Conservation (phyloP, 2,329 filamentous ascomycete species). For the Phaeoacremonium minimum region DNA sequence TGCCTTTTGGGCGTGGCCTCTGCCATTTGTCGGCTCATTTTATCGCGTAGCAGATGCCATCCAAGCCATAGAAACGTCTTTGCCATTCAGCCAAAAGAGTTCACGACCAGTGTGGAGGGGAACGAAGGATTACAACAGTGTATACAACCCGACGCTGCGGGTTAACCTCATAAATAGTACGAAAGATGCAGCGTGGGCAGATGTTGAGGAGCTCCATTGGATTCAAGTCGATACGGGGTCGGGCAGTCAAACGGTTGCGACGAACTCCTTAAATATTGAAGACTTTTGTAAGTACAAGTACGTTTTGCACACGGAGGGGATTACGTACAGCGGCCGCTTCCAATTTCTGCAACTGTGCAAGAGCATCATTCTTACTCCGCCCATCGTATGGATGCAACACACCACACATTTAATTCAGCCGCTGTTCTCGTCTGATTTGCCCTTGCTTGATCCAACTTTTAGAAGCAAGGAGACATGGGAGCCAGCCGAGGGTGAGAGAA, state of each 20-base stretch:
- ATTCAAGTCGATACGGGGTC: constrained; percentile 24
- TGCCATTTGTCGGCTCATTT: constrained; percentile 43
- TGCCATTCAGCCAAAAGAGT: constrained; percentile 26
- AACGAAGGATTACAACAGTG: constrained; percentile 44
- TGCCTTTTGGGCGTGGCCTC: constrained; percentile 49
- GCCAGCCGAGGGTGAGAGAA: constrained; percentile 13
- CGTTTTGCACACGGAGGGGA: constrained; percentile 47
- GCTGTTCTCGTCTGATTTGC: constrained; percentile 22
- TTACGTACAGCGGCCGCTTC: constrained; percentile 48
- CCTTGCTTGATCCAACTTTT: not conserved
- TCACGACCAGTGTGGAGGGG: constrained; percentile 45
- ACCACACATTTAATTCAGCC: constrained; percentile 42
- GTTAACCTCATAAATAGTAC: constrained; percentile 31
- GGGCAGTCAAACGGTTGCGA: constrained; percentile 25
- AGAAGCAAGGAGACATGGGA: constrained; percentile 7
- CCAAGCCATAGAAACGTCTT: constrained; percentile 25
- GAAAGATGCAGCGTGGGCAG: constrained; percentile 37
- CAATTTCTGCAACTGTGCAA: constrained; percentile 46
- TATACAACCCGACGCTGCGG: constrained; percentile 32
- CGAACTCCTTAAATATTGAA: constrained; percentile 41
- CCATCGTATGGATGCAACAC: constrained; percentile 44
- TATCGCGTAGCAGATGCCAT: constrained; percentile 32
- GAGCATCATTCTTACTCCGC: constrained; percentile 41
- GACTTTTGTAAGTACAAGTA: constrained; percentile 49
- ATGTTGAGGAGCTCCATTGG: constrained; percentile 36